Percentiles rank a stretch among this genome's conserved stretches.
Evolutionary conservation across 495 filamentous ascomycete genomes (phyloP).

Genomic region (Cudoniella acicularis): DNA sequence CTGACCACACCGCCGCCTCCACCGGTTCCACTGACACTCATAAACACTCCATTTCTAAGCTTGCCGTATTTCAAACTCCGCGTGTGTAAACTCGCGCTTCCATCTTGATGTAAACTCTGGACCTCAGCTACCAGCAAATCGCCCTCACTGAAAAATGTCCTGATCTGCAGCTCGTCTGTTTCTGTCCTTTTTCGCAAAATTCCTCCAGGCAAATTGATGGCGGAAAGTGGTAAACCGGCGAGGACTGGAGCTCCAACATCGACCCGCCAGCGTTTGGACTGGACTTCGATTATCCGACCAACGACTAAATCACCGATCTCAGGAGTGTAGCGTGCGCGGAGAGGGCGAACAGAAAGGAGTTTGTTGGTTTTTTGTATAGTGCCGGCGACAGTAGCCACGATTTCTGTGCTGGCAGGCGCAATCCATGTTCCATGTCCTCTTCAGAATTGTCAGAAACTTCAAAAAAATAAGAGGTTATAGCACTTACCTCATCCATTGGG

Average conservation of each 20-base stretch:
- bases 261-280: conserved; percentile 86
- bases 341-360: conserved; percentile 80
- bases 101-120: conserved; percentile 77
- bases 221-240: conserved; percentile 74
- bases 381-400: conserved; percentile 83
- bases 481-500: conserved; percentile 90
- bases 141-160: conserved; percentile 87
- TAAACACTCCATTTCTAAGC: conserved; percentile 84
- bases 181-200: conserved; percentile 87
- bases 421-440: conserved; percentile 83
- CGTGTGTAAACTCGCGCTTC: conserved; percentile 82
- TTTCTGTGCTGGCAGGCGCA: conserved; percentile 55
- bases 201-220: conserved; percentile 93
- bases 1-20: conserved; percentile 81
- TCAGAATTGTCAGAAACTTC: conserved; percentile 12
- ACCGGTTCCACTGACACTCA: conserved; percentile 74
- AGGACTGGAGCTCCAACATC: conserved; percentile 83
- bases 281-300: conserved; percentile 88
- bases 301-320: conserved; percentile 95
- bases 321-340: conserved; percentile 90
- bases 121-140: conserved; percentile 90
- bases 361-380: conserved; percentile 91
- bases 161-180: conserved; percentile 92
- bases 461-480: neutral
- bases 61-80: conserved; percentile 91